These are phyloP conservation scores for Aurifilum marmelostoma DNA, from an alignment of 2,329 filamentous ascomycete species.

Conservation along the genomic window DNA sequence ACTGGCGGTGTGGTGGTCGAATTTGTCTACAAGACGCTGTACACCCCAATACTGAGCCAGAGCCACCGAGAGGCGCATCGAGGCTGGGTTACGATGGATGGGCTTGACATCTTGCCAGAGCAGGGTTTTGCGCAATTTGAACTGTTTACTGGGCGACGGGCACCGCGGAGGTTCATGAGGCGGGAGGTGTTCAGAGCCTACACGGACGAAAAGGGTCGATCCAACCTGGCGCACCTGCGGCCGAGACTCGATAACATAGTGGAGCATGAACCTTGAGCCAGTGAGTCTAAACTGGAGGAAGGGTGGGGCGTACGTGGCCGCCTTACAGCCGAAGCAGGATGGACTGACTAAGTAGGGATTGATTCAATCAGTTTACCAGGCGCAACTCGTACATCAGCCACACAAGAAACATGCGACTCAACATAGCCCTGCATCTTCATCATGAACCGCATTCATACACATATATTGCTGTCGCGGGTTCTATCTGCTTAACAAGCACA, in stretches of 20 bases:
- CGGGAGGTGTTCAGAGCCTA: constrained; percentile 60
- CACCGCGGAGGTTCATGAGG: constrained; percentile 72
- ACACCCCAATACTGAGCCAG: constrained; percentile 72
- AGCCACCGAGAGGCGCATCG: constrained; percentile 61
- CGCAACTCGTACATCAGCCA: neutral
- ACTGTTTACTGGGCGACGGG: constrained; percentile 73
- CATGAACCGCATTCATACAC: neutral
- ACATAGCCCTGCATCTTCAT: neutral
- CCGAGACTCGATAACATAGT: constrained; percentile 45
- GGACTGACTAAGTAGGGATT: neutral
- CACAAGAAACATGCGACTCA: neutral
- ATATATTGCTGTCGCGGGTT: neutral
- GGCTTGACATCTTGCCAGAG: constrained; percentile 74
- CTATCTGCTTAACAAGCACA: neutral
- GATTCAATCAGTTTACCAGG: too few species aligned
- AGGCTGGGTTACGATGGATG: constrained; percentile 77
- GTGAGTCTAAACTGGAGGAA: neutral
- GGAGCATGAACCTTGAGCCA: constrained; percentile 43
- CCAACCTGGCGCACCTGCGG: constrained; percentile 45
- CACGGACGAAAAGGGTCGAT: constrained; percentile 45
- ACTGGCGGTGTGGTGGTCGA: constrained; percentile 79
- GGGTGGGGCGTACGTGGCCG: too few species aligned
- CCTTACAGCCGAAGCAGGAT: neutral
- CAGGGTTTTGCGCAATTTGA: constrained; percentile 84
- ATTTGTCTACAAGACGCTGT: constrained; percentile 72